Evolutionary conservation across 176 grass and related monocot species (phyloP), one percentile per base, ranked within the genome.

Genomic region (Oropetium thomaeum): DNA sequence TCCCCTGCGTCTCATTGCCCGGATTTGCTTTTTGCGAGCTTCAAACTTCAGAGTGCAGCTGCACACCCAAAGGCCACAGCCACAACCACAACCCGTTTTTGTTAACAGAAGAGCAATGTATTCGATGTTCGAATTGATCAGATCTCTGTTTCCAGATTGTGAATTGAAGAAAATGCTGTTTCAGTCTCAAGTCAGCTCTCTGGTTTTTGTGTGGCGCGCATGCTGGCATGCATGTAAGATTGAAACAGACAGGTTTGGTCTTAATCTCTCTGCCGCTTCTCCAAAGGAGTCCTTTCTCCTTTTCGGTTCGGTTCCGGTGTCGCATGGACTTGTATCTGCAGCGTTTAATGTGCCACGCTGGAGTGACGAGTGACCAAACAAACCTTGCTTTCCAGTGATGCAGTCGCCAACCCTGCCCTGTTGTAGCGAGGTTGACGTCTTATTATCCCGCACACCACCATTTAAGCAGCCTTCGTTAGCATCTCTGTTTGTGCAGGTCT

Each of bases 321-420:
- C 70, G 66, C 79, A 85, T 87, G 74, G 60, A 61, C 60, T 44
- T 71, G 79, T 67, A 59, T 73, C 74, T 32, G 0, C 37, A 22
- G 33, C 60, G 60, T 79, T 67, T 83, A 83, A 87, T 87, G 85
- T 62, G 79, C 79, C 85, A 87, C 53, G 60, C 61, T 87, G 79
- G 59, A 74, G 61, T 32, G 85, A 82, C 34, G 67, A 52, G 20
- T 67, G 74, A 59, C 79, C 79, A 49, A 82, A 86, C 75, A n/a
- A n/a, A n/a, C 74, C 29, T 20, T 57, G n/a, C n/a, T 44, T 44
- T 55, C 70, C 77, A 53, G 68, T 57, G 4, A 27, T 31, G 81
- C 49, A 38, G 7, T 35, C 59, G 58, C 73, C 78, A 64, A 55
- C 78, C 45, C 20, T 17, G 33, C 76, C 37, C 30, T 41, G 6